Percentiles rank a stretch among this genome's conserved stretches.
These are phyloP conservation scores for Agarophyton chilense DNA, from an alignment of 23 red algal species.

Conservation along the genomic window DNA sequence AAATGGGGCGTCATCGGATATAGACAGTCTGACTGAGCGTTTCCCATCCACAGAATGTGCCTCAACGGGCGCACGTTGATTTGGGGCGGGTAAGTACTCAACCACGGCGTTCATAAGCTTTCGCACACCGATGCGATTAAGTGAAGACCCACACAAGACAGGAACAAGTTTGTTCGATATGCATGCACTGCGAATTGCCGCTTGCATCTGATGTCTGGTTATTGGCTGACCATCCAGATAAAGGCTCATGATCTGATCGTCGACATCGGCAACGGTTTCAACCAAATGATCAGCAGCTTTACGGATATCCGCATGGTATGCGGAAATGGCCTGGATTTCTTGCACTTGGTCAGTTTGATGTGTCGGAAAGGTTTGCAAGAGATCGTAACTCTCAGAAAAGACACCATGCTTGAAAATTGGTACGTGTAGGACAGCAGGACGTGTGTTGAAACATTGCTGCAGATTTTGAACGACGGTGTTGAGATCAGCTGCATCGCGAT, in stretches of 20 bases:
- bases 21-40: neutral
- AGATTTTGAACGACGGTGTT: conserved; percentile 8
- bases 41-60: neutral
- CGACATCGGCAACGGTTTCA: conserved; percentile 84
- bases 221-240: conserved; percentile 65
- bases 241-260: conserved; percentile 75
- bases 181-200: conserved; percentile 71
- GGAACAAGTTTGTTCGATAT: conserved; percentile 67
- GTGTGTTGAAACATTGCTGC: neutral
- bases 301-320: conserved; percentile 9
- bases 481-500: conserved; percentile 83
- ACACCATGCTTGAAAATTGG: conserved; percentile 30
- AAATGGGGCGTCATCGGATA: conserved; percentile 45
- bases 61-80: conserved; percentile 13
- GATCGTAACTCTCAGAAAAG: conserved; percentile 25
- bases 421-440: conserved; percentile 22
- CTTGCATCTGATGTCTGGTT: conserved; percentile 12
- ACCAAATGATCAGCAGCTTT: conserved; percentile 65
- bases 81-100: conserved; percentile 80
- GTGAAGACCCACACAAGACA: conserved; percentile 89
- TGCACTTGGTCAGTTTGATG: neutral
- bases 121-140: conserved; percentile 81
- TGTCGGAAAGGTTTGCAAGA: conserved; percentile 23
- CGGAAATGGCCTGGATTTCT: neutral
- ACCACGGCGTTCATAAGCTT: conserved; percentile 87